Base-by-base conservation (phyloP, 257 asterid species). In the Solanum sitiens region DNA sequence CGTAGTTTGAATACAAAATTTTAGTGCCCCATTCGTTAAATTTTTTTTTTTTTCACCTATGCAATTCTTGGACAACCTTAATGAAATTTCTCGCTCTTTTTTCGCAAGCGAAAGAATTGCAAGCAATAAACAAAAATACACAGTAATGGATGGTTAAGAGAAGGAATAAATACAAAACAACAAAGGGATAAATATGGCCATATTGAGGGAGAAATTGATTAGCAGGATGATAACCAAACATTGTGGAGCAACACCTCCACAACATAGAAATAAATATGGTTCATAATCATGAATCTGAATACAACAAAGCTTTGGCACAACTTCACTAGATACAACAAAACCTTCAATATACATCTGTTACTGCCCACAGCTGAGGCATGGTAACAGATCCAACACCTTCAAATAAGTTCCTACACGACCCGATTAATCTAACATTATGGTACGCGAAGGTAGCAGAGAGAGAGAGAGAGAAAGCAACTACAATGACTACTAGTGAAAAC, bases 311-410 rank as follows among this genome's bases (percentile, higher is more conserved):
- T 82, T 50, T 30, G 44, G 32, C 70, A 5, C 18, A 50, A 47
- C 85, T 80, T 80, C 84, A 50, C 44, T 80, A 80, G 85, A 82
- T 82, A 84, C 30, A 86, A 83, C 86, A 88, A 42, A 63, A 83
- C 25, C 75, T 80, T 75, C 82, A 90, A 87, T 30, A 50, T 50
- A 73, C 72, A 91, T 90, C 86, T 84, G 82, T 84, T 86, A 91
- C 50, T 88, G 90, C 87, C 91, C 77, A 89, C 92, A 89, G 93
- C 91, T 83, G 93, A 95, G 94, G 92, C 94, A 92, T 88, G 92
- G 88, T 76, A 95, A 90, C 89, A 93, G 86, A 90, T 88, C 86
- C 80, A 86, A 76, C 86, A 91, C 90, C 91, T 80, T 92, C 90
- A 89, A 89, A 87, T 35, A 68, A 68, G 87, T 89, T 91, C 98